A percentile compares a stretch with the other conserved stretches of the same genome.
phyloP scores from a whole-genome alignment of 495 filamentous ascomycete genomes.

The Corynascus novoguineensis region DNA sequence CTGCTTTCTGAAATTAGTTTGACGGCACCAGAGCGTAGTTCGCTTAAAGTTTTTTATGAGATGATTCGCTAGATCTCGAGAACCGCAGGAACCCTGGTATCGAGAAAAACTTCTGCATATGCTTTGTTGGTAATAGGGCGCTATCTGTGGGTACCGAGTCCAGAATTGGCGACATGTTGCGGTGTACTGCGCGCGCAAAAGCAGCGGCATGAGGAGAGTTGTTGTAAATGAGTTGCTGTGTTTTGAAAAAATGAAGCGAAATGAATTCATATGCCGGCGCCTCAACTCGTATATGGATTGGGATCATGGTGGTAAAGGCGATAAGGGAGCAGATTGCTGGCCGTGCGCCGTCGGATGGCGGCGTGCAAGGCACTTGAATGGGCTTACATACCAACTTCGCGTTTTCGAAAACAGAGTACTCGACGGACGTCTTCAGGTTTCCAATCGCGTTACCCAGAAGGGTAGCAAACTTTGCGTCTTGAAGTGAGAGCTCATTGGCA shows the following conservation, averaged over 20 bases:
- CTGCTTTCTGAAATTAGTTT: slow-evolving; percentile 14
- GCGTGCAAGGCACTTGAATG: slow-evolving; percentile 38
- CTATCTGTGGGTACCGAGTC: slow-evolving; percentile 29
- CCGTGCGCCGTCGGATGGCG: slow-evolving; percentile 16
- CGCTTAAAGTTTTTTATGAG: background rate
- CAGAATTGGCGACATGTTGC: slow-evolving; percentile 39
- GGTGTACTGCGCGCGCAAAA: slow-evolving; percentile 42
- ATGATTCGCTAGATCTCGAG: background rate
- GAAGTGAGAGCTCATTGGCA: slow-evolving; percentile 26
- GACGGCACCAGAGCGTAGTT: background rate
- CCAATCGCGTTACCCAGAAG: slow-evolving; percentile 34
- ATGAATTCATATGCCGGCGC: slow-evolving; percentile 38
- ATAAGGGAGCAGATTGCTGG: slow-evolving; percentile 37
- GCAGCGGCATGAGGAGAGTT: slow-evolving; percentile 39
- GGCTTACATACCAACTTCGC: slow-evolving; percentile 36
- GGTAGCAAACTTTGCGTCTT: slow-evolving; percentile 29
- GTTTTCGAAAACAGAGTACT: slow-evolving; percentile 41
- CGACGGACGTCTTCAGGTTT: slow-evolving; percentile 35
- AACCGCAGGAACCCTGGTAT: background rate
- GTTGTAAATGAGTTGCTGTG: slow-evolving; percentile 41
- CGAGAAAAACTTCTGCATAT: background rate
- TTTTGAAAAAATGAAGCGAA: slow-evolving; percentile 47
- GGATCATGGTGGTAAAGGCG: slow-evolving; percentile 40
- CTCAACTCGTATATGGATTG: slow-evolving; percentile 35
- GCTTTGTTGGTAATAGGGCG: slow-evolving; percentile 1